These are phyloP conservation scores for Pestalotiopsis sp. DNA, from an alignment of 2,329 filamentous ascomycete species.

Conservation along the genomic window DNA sequence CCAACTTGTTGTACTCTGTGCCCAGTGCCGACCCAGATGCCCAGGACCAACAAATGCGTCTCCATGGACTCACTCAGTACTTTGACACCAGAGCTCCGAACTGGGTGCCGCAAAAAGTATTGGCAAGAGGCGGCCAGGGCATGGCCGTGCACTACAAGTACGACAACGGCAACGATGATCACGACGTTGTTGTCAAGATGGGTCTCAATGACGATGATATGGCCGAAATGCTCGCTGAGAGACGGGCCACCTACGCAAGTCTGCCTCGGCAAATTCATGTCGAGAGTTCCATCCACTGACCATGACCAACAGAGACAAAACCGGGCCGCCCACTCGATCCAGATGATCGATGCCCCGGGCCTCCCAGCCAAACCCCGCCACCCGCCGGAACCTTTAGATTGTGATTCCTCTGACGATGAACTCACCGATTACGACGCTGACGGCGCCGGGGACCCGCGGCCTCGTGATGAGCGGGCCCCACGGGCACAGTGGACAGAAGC, in stretches of 20 bases:
- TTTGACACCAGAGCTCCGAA: background rate
- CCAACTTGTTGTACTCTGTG: too few relatives aligned
- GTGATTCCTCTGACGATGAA: background rate
- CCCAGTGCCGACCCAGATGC: too few relatives aligned
- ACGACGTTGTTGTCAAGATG: background rate
- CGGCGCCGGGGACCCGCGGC: background rate
- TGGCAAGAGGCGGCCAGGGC: background rate
- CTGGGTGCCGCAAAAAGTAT: background rate
- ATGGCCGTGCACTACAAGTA: background rate
- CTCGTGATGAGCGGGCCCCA: background rate
- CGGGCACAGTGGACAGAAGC: background rate
- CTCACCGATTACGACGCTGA: background rate
- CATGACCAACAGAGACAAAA: background rate
- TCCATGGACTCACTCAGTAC: background rate
- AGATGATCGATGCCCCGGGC: background rate
- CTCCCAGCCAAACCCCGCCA: background rate
- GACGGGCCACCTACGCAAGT: background rate
- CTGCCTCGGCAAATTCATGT: background rate
- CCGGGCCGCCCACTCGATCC: background rate
- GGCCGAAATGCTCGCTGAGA: background rate
- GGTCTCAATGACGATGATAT: background rate
- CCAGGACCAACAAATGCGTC: background rate
- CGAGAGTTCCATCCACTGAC: background rate
- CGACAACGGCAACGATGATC: background rate
- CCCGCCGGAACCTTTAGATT: background rate